Conservation (phyloP, 1,139 yeast species). For the Geotrichum reessii region DNA sequence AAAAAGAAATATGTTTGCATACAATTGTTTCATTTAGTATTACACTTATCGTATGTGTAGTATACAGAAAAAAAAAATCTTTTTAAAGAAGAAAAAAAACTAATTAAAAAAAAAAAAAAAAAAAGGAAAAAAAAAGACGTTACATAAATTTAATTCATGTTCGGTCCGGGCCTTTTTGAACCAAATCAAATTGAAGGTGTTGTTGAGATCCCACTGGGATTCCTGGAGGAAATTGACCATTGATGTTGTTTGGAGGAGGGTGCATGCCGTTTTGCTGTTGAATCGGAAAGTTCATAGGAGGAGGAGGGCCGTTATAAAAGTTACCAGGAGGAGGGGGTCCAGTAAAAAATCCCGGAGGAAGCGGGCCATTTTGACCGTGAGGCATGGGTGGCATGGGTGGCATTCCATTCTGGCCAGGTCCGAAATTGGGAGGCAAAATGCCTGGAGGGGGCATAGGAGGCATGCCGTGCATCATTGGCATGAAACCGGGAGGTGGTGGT, state of each 20-base stretch:
- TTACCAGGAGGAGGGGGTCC: background rate
- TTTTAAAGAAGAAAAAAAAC: background rate
- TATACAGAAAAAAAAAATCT: background rate
- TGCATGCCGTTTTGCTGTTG: conserved; percentile 8
- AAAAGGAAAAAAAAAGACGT: background rate
- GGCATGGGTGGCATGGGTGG: conserved; percentile 8
- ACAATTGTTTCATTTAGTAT: background rate
- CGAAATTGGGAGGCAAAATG: conserved; percentile 5
- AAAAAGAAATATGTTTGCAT: background rate
- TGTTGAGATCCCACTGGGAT: conserved; percentile 25
- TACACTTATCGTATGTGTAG: background rate
- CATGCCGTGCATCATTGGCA: conserved; percentile 8
- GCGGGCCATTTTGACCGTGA: conserved; percentile 8
- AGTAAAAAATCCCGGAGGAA: conserved; percentile 2
- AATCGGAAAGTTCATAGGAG: conserved; percentile 7
- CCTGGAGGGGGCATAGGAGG: conserved; percentile 10
- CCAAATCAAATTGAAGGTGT: conserved; percentile 17
- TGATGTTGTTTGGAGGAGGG: conserved; percentile 9
- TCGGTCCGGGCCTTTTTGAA: conserved; percentile 9
- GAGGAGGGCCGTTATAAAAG: conserved; percentile 7
- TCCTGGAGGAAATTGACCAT: conserved; percentile 16
- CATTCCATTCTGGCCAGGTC: conserved; percentile 13
- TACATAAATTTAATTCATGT: background rate
- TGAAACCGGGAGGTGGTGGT: conserved; percentile 15
- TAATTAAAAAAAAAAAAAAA: background rate